Percentiles rank a stretch among this genome's conserved stretches.
These are phyloP conservation scores for Aspergillus aculeatus DNA, from an alignment of 2,329 filamentous ascomycete genomes.

Conservation along the genomic window DNA sequence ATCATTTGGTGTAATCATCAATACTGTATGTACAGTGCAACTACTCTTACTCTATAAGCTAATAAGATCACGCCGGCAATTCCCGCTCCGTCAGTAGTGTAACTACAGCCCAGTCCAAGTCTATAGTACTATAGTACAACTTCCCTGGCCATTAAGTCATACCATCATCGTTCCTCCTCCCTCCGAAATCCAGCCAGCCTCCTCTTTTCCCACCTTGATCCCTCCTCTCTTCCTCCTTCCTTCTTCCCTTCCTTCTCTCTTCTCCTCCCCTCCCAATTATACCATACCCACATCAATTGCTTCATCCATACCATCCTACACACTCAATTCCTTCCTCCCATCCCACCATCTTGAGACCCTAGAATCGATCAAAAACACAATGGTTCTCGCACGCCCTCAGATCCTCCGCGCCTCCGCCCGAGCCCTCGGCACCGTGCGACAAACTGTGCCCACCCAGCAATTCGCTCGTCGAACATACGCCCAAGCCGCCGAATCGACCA, in stretches of 20 bases:
- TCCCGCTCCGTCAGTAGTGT: constrained; percentile 11
- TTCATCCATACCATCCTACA: background rate
- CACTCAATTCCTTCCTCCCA: background rate
- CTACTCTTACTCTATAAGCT: background rate
- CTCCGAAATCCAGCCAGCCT: constrained; percentile 1
- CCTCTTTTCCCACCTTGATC: background rate
- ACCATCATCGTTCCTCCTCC: constrained; percentile 2
- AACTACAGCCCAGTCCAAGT: background rate
- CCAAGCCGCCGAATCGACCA: constrained; percentile 35
- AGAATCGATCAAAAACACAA: constrained; percentile 18
- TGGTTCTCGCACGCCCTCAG: constrained; percentile 36
- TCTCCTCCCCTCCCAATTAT: background rate
- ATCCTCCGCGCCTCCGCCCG: constrained; percentile 26
- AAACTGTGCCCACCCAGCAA: constrained; percentile 38
- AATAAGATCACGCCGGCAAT: constrained; percentile 13
- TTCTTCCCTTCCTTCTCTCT: background rate
- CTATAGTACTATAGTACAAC: background rate
- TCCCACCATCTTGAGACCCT: background rate
- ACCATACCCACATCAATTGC: background rate
- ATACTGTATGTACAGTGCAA: background rate
- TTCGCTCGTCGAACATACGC: constrained; percentile 49
- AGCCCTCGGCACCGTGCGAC: constrained; percentile 20
- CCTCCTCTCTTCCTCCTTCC: background rate
- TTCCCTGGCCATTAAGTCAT: constrained; percentile 5
- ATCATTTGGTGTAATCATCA: constrained; percentile 8